Base-by-base conservation (phyloP, 768 basidiomycete genomes). In the Myochromella boudieri region DNA sequence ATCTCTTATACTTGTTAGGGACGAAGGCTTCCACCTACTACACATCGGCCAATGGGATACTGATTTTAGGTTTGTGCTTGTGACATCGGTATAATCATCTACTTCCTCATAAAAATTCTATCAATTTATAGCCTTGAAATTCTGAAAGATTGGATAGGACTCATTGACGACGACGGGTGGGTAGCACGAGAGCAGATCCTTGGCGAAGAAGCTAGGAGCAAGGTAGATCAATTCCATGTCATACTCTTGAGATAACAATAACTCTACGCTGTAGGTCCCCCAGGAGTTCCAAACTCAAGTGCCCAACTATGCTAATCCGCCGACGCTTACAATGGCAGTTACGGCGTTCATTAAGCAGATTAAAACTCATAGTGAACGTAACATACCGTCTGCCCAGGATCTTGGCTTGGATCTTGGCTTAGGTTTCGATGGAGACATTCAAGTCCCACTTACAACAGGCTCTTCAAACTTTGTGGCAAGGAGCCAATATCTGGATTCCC, bases 101-200 rank as follows among this genome's bases (percentile, higher is more conserved):
- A 37, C 24, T 11, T 7, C 46, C 24, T 28, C 36, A 24, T 18
- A 34, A 8, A 38, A 32, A 18, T 40, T 29, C 26, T 14, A 28
- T 26, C n/a, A n/a, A 12, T 51, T 34, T 26, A 24, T 51, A 92
- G 93, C 56, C 75, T 97, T 24, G 88, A 93, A 60, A 97, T 98
- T 48, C 70, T 98, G 29, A 85, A 84, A 59, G 81, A 84, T 51
- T 98, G 95, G 95, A 82, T 97, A 40, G 70, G 83, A 52, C 77
- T 97, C 37, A 91, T 97, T 45, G 93, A 98, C 60, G 87, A 89
- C 27, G 81, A 97, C 55, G 95, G 95, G 1, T 98, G 95, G 95
- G 90, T 98, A 33, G 95, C 84, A 1, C 78, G 95, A 20, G 95
- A 98, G 67, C 95, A 98, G 66, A 97, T 98, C 48, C 78, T 98